A percentile compares a stretch with the other conserved stretches of the same genome.
These are phyloP conservation scores for Chloromonas sp. DNA, from an alignment of 163 green algal species.

Conservation along the genomic window DNA sequence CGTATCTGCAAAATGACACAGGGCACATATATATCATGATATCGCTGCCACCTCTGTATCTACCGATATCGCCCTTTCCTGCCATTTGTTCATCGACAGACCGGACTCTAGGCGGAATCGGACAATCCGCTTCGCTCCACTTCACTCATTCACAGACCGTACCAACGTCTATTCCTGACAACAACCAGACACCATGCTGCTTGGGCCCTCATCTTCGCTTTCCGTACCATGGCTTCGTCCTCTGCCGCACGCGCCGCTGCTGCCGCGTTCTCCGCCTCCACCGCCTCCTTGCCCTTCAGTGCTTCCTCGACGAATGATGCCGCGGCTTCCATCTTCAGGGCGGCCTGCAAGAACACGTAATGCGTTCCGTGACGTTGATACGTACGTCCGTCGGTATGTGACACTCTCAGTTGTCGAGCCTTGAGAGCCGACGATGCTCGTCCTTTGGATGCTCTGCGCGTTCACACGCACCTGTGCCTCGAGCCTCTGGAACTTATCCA, in stretches of 20 bases:
- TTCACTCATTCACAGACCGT: background rate
- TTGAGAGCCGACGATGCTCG: too few species aligned
- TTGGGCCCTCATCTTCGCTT: background rate
- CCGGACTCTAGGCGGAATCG: background rate
- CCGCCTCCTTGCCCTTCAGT: slow-evolving; percentile 61
- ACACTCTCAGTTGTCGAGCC: too few species aligned
- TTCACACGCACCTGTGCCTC: slow-evolving; percentile 50
- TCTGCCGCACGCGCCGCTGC: slow-evolving; percentile 31
- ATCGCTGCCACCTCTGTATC: background rate
- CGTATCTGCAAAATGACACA: slow-evolving; percentile 45
- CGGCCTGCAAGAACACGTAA: slow-evolving; percentile 30
- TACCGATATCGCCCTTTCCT: too few species aligned
- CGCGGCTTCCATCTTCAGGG: slow-evolving; percentile 63
- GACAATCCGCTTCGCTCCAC: background rate
- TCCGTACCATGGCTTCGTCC: slow-evolving; percentile 55
- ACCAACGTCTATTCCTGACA: background rate
- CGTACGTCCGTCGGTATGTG: too few species aligned
- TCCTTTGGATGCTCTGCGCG: background rate
- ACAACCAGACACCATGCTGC: too few species aligned
- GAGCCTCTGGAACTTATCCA: slow-evolving; percentile 62
- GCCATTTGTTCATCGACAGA: background rate
- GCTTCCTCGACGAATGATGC: slow-evolving; percentile 46
- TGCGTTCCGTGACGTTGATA: too few species aligned
- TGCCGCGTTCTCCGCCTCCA: slow-evolving; percentile 53
- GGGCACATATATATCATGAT: background rate